Base-by-base conservation (phyloP, 345 rosid genomes). In the Stellera chamaejasme region DNA sequence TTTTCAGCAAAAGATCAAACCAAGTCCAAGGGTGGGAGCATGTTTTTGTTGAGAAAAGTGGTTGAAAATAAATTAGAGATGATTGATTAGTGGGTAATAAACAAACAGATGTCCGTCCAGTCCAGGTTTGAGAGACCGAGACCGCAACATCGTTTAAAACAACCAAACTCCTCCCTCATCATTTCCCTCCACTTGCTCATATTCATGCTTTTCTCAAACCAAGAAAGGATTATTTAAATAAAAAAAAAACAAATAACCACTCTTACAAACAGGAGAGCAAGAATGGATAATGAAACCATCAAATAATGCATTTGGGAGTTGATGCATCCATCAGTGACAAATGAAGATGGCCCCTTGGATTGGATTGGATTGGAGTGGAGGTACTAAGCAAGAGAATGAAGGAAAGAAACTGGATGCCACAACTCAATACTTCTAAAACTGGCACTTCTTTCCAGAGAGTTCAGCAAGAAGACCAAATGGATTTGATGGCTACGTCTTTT, bases 221-320 rank as follows among this genome's bases (percentile, higher is more conserved):
- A 1, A 19, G 23, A 0, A 19, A 19, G 23, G 23, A 1, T 50
- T 54, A 57, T 69, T 69, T 45, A 55, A 42, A 55, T 55, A 43
- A 43, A 49, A 41, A 61, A 63, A 50, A 26, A 49, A 45, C 32
- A 32, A 32, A 10, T 16, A 63, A 27, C 41, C 45, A 39, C 48
- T 36, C 23, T 19, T 15, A 59, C 39, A n/a, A 4, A n/a, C 13
- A 3, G 53, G n/a, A 41, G 42, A 60, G 13, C 26, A 61, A 54
- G 52, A 10, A 84, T 83, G 94, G 83, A 85, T 72, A 82, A 77
- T 28, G 89, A 83, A 28, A 66, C 88, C 12, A 82, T 82, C 36
- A 84, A 85, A 56, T 89, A 85, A 77, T 85, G 89, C 19, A 84
- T 85, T 3, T 85, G 86, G 0, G 88, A 82, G 76, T 82, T 85